These are phyloP conservation scores for Cyclostephanos tholiformis DNA, from an alignment of 108 stramenopile species.

Conservation along the genomic window DNA sequence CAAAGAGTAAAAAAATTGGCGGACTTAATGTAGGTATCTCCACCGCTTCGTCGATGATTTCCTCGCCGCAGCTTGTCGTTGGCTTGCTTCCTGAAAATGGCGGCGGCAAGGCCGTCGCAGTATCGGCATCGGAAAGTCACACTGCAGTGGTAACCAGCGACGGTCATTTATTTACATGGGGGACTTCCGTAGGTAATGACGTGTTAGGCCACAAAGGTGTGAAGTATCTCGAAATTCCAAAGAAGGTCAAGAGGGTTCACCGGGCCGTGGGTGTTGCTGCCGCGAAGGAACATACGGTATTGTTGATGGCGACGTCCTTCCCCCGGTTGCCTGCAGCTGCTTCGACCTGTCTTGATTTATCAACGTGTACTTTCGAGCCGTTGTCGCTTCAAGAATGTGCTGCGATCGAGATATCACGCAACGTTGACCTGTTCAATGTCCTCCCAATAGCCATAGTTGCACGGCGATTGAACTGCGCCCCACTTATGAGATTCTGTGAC, in stretches of 20 bases:
- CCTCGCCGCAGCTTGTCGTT: constrained; percentile 73
- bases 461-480: constrained; percentile 52
- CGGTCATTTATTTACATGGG: constrained; percentile 85
- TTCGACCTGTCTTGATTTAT: neutral
- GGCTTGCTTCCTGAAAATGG: constrained; percentile 84
- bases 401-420: constrained; percentile 54
- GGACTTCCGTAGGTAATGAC: constrained; percentile 61
- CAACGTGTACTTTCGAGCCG: neutral
- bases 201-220: constrained; percentile 80
- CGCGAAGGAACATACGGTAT: constrained; percentile 81
- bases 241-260: constrained; percentile 73
- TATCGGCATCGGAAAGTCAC: constrained; percentile 79
- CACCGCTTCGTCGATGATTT: constrained; percentile 13
- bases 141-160: constrained; percentile 74
- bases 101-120: constrained; percentile 76
- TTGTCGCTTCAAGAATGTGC: constrained; percentile 58
- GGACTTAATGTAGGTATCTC: neutral
- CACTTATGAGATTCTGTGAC: constrained; percentile 61
- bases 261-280: constrained; percentile 76
- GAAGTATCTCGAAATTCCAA: constrained; percentile 74
- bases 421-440: constrained; percentile 83
- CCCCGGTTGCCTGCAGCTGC: constrained; percentile 50
- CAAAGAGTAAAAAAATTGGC: constrained; percentile 22
- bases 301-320: constrained; percentile 75
- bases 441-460: constrained; percentile 70